Evolutionary conservation across 2,329 filamentous ascomycete species (phyloP).

Genomic region (Orbilia oligospora): DNA sequence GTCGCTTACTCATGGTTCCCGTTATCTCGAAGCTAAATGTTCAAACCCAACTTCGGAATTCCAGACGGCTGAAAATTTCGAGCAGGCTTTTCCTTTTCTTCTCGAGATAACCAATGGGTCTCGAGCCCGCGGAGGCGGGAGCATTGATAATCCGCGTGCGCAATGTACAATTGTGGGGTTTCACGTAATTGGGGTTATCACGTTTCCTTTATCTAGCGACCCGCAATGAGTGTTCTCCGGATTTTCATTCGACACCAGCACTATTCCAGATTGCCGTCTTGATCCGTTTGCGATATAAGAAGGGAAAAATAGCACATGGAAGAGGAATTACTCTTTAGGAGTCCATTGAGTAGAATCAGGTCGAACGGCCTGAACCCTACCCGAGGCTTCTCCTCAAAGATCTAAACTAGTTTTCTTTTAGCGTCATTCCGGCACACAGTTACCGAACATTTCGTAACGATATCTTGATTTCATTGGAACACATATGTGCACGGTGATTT

Average conservation of each 20-base stretch:
- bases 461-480: neutral
- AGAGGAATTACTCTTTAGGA: neutral
- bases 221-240: neutral
- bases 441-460: neutral
- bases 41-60: neutral
- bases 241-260: neutral
- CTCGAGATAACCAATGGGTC: neutral
- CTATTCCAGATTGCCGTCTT: neutral
- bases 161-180: neutral
- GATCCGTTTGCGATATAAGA: neutral
- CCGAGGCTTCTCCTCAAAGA: too few relatives aligned
- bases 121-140: neutral
- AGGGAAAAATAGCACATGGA: neutral
- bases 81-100: neutral
- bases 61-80: conserved; percentile 40
- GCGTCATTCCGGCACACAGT: conserved; percentile 7
- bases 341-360: neutral
- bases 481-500: conserved; percentile 1
- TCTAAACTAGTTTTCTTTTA: neutral
- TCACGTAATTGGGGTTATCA: neutral
- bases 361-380: neutral
- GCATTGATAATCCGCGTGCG: conserved; percentile 12
- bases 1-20: neutral
- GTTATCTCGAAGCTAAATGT: neutral
- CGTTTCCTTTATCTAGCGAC: too few relatives aligned